Evolutionary conservation across 2,329 filamentous ascomycete species (phyloP).

Genomic region (Xylariaceae sp.): DNA sequence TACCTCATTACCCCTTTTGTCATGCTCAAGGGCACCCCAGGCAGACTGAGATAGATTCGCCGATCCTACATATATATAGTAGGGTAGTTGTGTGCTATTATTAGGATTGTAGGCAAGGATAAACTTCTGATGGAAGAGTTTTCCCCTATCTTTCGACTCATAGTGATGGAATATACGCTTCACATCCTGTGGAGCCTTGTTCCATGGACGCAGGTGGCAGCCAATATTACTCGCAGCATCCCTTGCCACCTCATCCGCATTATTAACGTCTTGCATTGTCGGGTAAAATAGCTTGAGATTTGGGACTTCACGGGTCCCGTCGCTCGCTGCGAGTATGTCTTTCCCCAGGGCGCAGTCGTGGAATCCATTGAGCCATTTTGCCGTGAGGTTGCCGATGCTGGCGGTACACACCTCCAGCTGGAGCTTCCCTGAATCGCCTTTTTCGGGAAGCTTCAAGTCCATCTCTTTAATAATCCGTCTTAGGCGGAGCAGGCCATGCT

Average conservation of each 20-base stretch:
- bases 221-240: constrained; percentile 34
- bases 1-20: constrained; percentile 32
- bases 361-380: constrained; percentile 35
- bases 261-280: constrained; percentile 30
- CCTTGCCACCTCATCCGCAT: constrained; percentile 23
- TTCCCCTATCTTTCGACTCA: constrained; percentile 35
- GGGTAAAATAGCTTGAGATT: constrained; percentile 35
- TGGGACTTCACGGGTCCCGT: constrained; percentile 14
- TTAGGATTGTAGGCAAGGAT: constrained; percentile 32
- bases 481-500: constrained; percentile 35
- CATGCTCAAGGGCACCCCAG: constrained; percentile 34
- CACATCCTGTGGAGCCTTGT: constrained; percentile 25
- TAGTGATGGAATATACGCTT: constrained; percentile 36
- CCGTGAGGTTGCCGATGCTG: constrained; percentile 32
- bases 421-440: constrained; percentile 23
- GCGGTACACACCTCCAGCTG: constrained; percentile 35
- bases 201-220: constrained; percentile 35
- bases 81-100: constrained; percentile 15
- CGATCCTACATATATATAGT: constrained; percentile 39
- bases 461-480: constrained; percentile 26
- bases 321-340: constrained; percentile 13
- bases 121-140: constrained; percentile 37
- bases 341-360: constrained; percentile 33
- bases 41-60: constrained; percentile 36
- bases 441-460: constrained; percentile 13